Conservation (phyloP, 805 yeast genomes). For the Saccharomycopsis sp. region DNA sequence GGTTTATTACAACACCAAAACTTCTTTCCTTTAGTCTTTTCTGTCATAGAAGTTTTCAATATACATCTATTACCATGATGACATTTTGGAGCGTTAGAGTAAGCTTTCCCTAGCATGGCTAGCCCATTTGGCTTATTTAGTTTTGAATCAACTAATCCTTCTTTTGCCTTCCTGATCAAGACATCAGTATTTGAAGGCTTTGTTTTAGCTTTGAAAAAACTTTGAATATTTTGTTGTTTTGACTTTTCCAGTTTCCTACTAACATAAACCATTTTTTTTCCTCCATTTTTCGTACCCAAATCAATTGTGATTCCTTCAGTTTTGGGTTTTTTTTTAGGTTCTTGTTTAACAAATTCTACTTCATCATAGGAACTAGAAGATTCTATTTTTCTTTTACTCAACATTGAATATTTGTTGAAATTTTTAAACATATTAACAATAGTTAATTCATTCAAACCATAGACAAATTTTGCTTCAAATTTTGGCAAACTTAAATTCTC, state of each 20-base stretch:
- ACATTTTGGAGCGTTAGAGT: slow-evolving; percentile 31
- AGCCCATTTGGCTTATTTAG: neutral
- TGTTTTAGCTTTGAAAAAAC: slow-evolving; percentile 20
- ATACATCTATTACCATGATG: slow-evolving; percentile 37
- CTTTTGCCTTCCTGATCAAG: slow-evolving; percentile 2
- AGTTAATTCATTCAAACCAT: slow-evolving; percentile 26
- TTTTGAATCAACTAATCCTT: neutral
- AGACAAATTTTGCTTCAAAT: slow-evolving; percentile 45
- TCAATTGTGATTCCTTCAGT: neutral
- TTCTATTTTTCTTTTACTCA: slow-evolving; percentile 2
- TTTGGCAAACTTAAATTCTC: slow-evolving; percentile 23
- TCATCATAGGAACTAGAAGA: neutral
- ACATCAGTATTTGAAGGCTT: neutral
- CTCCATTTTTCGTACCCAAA: neutral
- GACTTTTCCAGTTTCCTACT: slow-evolving; percentile 9
- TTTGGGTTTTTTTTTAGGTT: neutral
- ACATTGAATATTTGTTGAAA: slow-evolving; percentile 12
- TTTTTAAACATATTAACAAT: slow-evolving; percentile 17
- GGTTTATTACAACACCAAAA: slow-evolving; percentile 43
- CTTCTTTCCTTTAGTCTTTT: slow-evolving; percentile 35
- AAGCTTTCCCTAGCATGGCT: neutral
- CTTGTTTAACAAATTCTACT: neutral
- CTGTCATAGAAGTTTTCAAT: slow-evolving; percentile 34
- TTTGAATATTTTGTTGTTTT: slow-evolving; percentile 20
- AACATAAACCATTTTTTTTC: slow-evolving; percentile 8